Conservation (phyloP, 1,139 yeast genomes). For the Candida buenavistaensis region DNA sequence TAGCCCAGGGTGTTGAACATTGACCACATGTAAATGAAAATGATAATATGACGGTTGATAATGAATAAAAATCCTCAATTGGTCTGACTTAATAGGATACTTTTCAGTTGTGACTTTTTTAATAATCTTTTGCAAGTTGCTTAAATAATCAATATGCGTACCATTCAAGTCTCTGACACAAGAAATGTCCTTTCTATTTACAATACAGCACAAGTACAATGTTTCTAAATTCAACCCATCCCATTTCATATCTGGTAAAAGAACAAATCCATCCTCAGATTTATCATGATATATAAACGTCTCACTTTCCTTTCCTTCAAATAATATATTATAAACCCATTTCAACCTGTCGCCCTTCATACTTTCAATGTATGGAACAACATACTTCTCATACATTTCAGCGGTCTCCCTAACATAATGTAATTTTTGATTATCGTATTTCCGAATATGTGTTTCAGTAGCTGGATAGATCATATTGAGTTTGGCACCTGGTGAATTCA, state of each 20-base stretch:
- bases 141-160: constrained; percentile 58
- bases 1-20: constrained; percentile 67
- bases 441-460: constrained; percentile 77
- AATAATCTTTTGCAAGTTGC: constrained; percentile 44
- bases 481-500: constrained; percentile 61
- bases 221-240: constrained; percentile 70
- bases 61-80: constrained; percentile 75
- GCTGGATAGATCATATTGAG: constrained; percentile 87
- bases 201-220: constrained; percentile 78
- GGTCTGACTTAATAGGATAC: constrained; percentile 37
- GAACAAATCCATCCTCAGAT: constrained; percentile 58
- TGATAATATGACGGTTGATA: constrained; percentile 97
- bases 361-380: constrained; percentile 72
- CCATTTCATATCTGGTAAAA: constrained; percentile 91
- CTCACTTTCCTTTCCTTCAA: constrained; percentile 83
- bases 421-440: constrained; percentile 57
- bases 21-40: constrained; percentile 90
- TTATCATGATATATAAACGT: constrained; percentile 64
- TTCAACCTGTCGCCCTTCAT: constrained; percentile 77
- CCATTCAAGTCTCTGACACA: constrained; percentile 73
- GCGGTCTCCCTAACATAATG: constrained; percentile 82
- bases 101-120: constrained; percentile 47
- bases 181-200: constrained; percentile 66
- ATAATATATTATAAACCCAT: constrained; percentile 89
- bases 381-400: constrained; percentile 59